phyloP scores from a whole-genome alignment of 1,284 basidiomycete species.

The Cystobasidiaceae sp. region DNA sequence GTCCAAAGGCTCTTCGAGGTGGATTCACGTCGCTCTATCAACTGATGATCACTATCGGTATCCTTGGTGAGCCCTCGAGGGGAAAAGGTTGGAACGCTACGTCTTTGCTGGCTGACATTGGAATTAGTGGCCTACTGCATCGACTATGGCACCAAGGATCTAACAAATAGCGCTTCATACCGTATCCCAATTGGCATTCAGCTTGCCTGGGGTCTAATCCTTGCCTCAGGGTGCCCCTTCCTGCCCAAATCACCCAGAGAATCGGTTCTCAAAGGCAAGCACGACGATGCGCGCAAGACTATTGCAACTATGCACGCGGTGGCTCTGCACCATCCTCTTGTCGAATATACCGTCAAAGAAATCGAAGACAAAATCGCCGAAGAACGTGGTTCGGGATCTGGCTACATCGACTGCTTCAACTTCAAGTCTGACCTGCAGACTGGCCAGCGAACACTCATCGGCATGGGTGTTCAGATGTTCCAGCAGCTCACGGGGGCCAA shows the following conservation, averaged over 20 bases:
- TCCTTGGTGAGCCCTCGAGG: slow-evolving; percentile 19
- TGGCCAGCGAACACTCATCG: slow-evolving; percentile 66
- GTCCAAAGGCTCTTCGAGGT: slow-evolving; percentile 27
- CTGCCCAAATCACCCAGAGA: slow-evolving; percentile 62
- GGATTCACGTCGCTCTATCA: slow-evolving; percentile 28
- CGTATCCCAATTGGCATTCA: slow-evolving; percentile 29
- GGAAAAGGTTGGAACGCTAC: background rate
- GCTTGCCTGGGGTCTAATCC: slow-evolving; percentile 57
- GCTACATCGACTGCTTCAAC: slow-evolving; percentile 76
- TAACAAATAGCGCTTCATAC: slow-evolving; percentile 2
- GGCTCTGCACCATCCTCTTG: slow-evolving; percentile 58
- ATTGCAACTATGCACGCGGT: slow-evolving; percentile 64
- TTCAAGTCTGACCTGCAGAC: slow-evolving; percentile 52
- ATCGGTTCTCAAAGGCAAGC: slow-evolving; percentile 48
- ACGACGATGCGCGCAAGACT: slow-evolving; percentile 57
- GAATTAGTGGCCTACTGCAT: slow-evolving; percentile 16
- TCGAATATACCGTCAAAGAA: slow-evolving; percentile 62
- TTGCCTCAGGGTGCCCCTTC: slow-evolving; percentile 62
- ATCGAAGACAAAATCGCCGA: slow-evolving; percentile 60
- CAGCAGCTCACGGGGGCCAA: slow-evolving; percentile 62
- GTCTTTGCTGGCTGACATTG: background rate
- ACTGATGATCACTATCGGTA: slow-evolving; percentile 30
- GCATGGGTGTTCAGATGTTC: slow-evolving; percentile 75
- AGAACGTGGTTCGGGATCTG: slow-evolving; percentile 58
- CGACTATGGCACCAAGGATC: slow-evolving; percentile 14